phyloP scores from a whole-genome alignment of 345 rosid species.

The Bruguiera gymnorhiza region DNA sequence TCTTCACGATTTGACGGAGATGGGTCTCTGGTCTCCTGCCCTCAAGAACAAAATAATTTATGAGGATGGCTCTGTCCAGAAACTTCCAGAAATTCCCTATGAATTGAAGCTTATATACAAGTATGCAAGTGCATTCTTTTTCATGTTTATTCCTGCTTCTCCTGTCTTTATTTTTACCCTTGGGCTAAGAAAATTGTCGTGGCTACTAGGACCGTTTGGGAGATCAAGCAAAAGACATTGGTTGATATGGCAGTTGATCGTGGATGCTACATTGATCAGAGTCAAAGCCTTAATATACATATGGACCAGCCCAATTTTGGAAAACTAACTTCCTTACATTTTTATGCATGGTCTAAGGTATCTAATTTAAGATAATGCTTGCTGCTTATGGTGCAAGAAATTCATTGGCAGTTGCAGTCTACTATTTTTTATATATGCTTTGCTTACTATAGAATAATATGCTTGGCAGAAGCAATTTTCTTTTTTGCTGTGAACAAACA shows the following conservation, averaged over 20 bases:
- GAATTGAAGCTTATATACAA: conserved; percentile 71
- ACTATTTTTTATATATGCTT: no score
- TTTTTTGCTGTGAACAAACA: background rate
- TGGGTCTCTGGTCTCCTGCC: conserved; percentile 82
- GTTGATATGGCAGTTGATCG: conserved; percentile 94
- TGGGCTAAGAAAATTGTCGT: conserved; percentile 2
- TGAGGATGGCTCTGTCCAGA: conserved; percentile 73
- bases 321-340: conserved; percentile 77
- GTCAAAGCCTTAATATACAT: conserved; percentile 91
- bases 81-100: conserved; percentile 65
- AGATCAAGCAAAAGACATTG: conserved; percentile 82
- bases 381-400: no score
- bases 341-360: conserved; percentile 87
- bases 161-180: background rate
- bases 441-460: background rate
- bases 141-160: background rate
- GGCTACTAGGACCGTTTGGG: conserved; percentile 81
- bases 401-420: no score
- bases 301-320: conserved; percentile 87
- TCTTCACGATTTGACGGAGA: conserved; percentile 84
- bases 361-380: background rate
- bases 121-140: conserved; percentile 30
- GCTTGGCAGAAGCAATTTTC: background rate
- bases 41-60: conserved; percentile 76
- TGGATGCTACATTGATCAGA: conserved; percentile 91